A percentile compares a stretch with the other conserved stretches of the same genome.
Conservation (phyloP, 1,284 basidiomycete genomes). For the Gomphus bonarii region DNA sequence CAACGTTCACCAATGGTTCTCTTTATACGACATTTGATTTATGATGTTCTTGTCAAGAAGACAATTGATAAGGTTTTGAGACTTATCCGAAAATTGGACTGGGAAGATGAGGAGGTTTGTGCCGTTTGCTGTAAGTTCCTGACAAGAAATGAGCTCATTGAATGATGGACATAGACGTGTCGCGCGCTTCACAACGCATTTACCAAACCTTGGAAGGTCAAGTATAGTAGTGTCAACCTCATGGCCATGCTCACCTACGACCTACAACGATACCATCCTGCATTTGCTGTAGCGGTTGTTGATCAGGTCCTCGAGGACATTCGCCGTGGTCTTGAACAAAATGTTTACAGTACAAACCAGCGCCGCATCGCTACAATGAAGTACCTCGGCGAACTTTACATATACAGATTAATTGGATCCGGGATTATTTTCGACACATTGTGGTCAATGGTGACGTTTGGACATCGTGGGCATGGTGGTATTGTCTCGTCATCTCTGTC, state of each 20-base stretch:
- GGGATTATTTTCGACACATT: slow-evolving; percentile 87
- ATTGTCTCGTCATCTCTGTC: slow-evolving; percentile 9
- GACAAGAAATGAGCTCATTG: neutral
- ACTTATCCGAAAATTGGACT: slow-evolving; percentile 87
- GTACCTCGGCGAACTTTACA: slow-evolving; percentile 95
- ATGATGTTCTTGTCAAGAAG: slow-evolving; percentile 83
- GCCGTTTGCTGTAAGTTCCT: slow-evolving; percentile 1
- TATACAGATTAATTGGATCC: slow-evolving; percentile 88
- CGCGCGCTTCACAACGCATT: slow-evolving; percentile 69
- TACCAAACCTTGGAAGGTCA: slow-evolving; percentile 95
- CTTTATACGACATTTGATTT: slow-evolving; percentile 89
- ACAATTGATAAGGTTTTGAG: slow-evolving; percentile 91
- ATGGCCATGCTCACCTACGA: slow-evolving; percentile 92
- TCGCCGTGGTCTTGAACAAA: slow-evolving; percentile 84
- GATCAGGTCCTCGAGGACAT: slow-evolving; percentile 95
- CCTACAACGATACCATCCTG: slow-evolving; percentile 84
- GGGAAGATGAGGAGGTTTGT: slow-evolving; percentile 64
- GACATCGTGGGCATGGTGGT: slow-evolving; percentile 65
- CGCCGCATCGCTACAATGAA: slow-evolving; percentile 84
- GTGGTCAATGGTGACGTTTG: slow-evolving; percentile 94
- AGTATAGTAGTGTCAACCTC: slow-evolving; percentile 83
- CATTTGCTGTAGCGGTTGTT: slow-evolving; percentile 81
- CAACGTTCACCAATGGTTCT: slow-evolving; percentile 82
- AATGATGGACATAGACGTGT: slow-evolving; percentile 22
- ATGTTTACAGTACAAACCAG: slow-evolving; percentile 93